Conservation (phyloP, 2,329 filamentous ascomycete species). For the Phoma herbarum region DNA sequence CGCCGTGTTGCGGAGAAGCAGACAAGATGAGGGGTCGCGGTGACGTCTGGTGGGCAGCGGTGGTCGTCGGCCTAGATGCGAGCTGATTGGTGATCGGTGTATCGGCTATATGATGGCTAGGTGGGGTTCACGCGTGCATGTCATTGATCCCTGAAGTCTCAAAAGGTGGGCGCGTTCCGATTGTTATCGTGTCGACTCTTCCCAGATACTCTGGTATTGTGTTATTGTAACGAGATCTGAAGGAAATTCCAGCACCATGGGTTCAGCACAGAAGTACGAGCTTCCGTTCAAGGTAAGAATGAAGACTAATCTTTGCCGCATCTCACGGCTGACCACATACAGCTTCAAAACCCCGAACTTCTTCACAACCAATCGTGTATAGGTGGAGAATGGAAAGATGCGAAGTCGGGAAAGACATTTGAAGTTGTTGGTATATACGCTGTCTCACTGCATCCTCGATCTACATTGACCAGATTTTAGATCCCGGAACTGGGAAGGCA, state of each 20-base stretch:
- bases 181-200: neutral
- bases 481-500: slow-evolving; percentile 60
- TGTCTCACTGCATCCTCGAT: neutral
- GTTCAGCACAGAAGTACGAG: slow-evolving; percentile 41
- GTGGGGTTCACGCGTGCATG: slow-evolving; percentile 11
- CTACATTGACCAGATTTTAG: slow-evolving; percentile 47
- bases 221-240: neutral
- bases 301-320: neutral
- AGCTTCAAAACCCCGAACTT: slow-evolving; percentile 64
- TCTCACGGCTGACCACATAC: slow-evolving; percentile 11
- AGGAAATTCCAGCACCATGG: slow-evolving; percentile 27
- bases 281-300: slow-evolving; percentile 57
- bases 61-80: slow-evolving; percentile 19
- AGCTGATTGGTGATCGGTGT: slow-evolving; percentile 17
- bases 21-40: slow-evolving; percentile 18
- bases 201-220: neutral
- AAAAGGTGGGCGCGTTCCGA: slow-evolving; percentile 4
- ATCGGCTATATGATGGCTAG: slow-evolving; percentile 19
- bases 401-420: slow-evolving; percentile 66
- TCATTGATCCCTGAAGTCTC: slow-evolving; percentile 13
- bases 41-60: slow-evolving; percentile 14
- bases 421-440: slow-evolving; percentile 60
- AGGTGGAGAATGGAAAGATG: slow-evolving; percentile 63
- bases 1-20: slow-evolving; percentile 9
- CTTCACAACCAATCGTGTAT: slow-evolving; percentile 64